Evolutionary conservation across 1,284 basidiomycete species (phyloP), one percentile per base, ranked within the genome.

Genomic region (Lentinula novae-zelandiae): DNA sequence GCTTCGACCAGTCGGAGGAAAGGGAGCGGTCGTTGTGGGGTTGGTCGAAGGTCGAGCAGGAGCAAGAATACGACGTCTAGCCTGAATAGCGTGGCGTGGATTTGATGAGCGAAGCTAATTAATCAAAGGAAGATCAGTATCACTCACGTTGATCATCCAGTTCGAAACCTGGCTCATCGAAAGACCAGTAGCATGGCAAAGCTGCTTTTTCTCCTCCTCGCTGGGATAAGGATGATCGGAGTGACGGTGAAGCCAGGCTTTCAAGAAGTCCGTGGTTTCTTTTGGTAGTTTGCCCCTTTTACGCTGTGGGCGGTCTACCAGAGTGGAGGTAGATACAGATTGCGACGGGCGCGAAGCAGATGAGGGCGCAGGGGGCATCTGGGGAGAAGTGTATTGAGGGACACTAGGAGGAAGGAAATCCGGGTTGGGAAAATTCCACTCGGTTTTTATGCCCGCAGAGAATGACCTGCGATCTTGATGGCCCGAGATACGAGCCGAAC

Each of bases 101-200:
- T 46, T 10, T 46, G 44, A 46, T 46, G 44, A 59, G 62, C 53
- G 50, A 53, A 56, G 48, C 39, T 53, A 54, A 58, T 42, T 58
- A 12, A 58, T 46, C 52, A 58, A 60, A 27, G 61, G 58, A 63
- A 60, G 54, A 69, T 58, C 48, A 64, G 62, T 46, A 68, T 64
- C 53, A 81, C 90, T 67, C 60, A 92, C 91, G 67, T 93, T 93
- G 69, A 93, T 93, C 89, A 93, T 93, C 91, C 91, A 93, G 71
- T 93, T 93, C 61, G 88, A 90, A 1, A 95, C 91, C 73, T 95
- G 92, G 72, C 83, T 88, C 86, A 95, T 93, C 72, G 86, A 91
- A 64, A 95, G 76, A 13, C 90, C 90, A 0, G 92, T 95, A 54
- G 89, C 87, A 68, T 89, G 84, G 75, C 93, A 95, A 62, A 95